Conservation (phyloP, 2,329 filamentous ascomycete species). For the Arthrinium puccinioides region DNA sequence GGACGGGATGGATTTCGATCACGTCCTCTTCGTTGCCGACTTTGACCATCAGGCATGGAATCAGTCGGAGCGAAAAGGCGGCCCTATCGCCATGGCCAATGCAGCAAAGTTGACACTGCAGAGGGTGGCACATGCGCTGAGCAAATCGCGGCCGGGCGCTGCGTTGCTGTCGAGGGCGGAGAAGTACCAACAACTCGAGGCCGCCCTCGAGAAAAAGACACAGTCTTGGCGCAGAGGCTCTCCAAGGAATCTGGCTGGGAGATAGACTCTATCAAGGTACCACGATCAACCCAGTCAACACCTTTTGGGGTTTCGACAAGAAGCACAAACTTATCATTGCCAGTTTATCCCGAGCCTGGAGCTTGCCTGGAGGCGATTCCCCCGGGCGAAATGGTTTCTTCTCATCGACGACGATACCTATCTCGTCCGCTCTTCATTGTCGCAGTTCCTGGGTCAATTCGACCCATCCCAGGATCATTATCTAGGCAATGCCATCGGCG, state of each 20-base stretch:
- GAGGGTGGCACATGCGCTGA: neutral
- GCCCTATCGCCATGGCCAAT: constrained; percentile 1
- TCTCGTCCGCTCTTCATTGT: neutral
- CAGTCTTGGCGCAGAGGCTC: neutral
- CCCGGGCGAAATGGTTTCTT: constrained; percentile 1
- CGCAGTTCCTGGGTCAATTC: constrained; percentile 2
- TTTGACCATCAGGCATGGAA: neutral
- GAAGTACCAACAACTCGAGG: neutral
- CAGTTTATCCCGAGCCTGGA: constrained; percentile 2
- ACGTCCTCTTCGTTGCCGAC: constrained; percentile 1
- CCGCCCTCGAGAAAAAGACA: constrained; percentile 1
- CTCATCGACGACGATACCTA: constrained; percentile 2
- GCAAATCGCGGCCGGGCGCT: neutral
- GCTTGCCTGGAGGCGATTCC: neutral
- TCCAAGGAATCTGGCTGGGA: constrained; percentile 2
- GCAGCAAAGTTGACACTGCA: constrained; percentile 2
- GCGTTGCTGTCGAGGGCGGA: neutral
- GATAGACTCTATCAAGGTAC: constrained; percentile 4
- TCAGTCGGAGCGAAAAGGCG: neutral
- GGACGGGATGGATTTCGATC: neutral
- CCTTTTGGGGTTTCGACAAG: neutral
- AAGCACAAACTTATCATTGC: neutral
- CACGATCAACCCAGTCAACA: neutral
- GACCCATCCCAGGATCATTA: neutral
- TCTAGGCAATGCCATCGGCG: constrained; percentile 1